A percentile compares a stretch with the other conserved stretches of the same genome.
These are phyloP conservation scores for Boechera stricta DNA, from an alignment of 345 rosid genomes.

Conservation along the genomic window DNA sequence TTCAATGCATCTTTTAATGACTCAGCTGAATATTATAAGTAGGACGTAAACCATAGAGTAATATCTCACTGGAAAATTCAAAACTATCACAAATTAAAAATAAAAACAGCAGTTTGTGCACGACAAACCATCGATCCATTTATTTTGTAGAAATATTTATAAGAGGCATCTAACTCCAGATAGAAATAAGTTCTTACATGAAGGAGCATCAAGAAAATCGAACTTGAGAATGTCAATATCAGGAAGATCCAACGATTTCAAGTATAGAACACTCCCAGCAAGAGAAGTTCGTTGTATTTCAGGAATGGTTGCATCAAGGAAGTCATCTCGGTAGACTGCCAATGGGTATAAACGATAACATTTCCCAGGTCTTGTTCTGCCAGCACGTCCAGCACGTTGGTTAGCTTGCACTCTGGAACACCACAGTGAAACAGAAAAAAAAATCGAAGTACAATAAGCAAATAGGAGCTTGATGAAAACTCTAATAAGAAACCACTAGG, in stretches of 20 bases:
- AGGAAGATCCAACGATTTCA: constrained; percentile 92
- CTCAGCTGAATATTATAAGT: constrained; percentile 61
- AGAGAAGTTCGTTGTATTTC: constrained; percentile 98
- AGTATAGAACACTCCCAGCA: constrained; percentile 89
- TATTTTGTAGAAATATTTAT: background rate
- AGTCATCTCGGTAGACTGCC: constrained; percentile 72
- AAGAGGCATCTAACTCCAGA: constrained; percentile 10
- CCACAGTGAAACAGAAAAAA: constrained; percentile 24
- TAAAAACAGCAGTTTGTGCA: background rate
- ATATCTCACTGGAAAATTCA: background rate
- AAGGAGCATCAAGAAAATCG: constrained; percentile 96
- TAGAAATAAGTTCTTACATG: constrained; percentile 58
- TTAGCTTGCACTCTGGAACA: constrained; percentile 91
- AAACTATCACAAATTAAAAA: background rate
- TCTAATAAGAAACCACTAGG: background rate
- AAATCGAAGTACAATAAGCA: constrained; percentile 20
- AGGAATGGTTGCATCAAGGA: constrained; percentile 90
- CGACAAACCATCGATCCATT: background rate
- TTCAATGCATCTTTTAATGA: constrained; percentile 89
- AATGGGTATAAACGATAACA: constrained; percentile 91
- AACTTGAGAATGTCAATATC: constrained; percentile 91
- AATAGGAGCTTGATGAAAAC: constrained; percentile 15
- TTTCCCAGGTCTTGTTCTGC: constrained; percentile 97
- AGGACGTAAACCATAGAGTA: constrained; percentile 16
- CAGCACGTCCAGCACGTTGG: constrained; percentile 99